phyloP scores from a whole-genome alignment of 306 rosid species.

The Adenanthera pavonina region DNA sequence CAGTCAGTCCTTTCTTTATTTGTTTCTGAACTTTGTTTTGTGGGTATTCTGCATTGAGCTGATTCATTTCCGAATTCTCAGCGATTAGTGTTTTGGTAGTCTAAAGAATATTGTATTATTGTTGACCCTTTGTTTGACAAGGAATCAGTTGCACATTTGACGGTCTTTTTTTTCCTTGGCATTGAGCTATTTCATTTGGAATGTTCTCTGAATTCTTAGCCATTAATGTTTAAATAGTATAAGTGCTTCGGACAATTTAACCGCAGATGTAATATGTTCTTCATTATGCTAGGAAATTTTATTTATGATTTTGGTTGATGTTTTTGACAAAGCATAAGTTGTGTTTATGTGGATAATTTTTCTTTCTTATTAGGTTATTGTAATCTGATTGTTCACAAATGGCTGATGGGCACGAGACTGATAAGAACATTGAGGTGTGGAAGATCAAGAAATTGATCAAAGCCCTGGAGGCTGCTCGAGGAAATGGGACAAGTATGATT shows the following conservation, averaged over 20 bases:
- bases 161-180: no score
- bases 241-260: background rate
- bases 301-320: background rate
- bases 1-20: background rate
- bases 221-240: background rate
- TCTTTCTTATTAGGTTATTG: background rate
- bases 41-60: background rate
- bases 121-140: no score
- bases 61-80: background rate
- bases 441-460: conserved; percentile 29
- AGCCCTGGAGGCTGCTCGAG: conserved; percentile 31
- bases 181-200: background rate
- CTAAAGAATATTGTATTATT: background rate
- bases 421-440: conserved; percentile 33
- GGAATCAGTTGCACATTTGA: no score
- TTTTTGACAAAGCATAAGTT: no score
- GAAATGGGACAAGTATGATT: conserved; percentile 33
- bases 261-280: background rate
- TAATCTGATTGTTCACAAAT: background rate
- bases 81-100: background rate
- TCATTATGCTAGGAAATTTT: background rate
- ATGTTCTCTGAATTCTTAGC: background rate
- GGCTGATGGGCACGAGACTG: conserved; percentile 22
- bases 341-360: background rate
- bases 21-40: background rate